Conservation (phyloP, 2,329 filamentous ascomycete genomes). For the Aureobasidium subglaciale region DNA sequence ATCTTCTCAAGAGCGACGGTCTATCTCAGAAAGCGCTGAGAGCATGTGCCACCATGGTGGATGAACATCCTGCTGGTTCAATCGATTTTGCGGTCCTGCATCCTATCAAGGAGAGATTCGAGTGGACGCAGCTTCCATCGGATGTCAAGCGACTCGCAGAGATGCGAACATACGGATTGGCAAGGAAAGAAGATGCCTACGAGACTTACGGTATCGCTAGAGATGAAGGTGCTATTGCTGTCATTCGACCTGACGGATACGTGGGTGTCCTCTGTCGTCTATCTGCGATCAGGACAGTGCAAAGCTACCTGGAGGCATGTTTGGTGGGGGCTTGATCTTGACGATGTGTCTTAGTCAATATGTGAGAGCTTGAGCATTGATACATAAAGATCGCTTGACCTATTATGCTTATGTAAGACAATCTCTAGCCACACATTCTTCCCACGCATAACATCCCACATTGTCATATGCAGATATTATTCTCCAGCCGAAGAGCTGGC, state of each 20-base stretch:
- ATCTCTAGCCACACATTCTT: too few relatives aligned
- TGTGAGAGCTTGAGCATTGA: too few relatives aligned
- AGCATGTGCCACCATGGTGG: slow-evolving; percentile 16
- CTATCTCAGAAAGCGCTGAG: slow-evolving; percentile 16
- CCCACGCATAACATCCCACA: too few relatives aligned
- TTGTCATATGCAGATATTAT: too few relatives aligned
- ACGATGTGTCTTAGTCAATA: too few relatives aligned
- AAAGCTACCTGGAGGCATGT: neutral
- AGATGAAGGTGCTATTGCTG: slow-evolving; percentile 49
- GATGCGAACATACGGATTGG: slow-evolving; percentile 19
- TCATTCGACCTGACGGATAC: slow-evolving; percentile 59
- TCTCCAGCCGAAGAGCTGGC: too few relatives aligned
- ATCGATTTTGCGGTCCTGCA: slow-evolving; percentile 20
- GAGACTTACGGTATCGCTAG: slow-evolving; percentile 51
- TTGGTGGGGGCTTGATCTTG: neutral
- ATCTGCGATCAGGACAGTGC: neutral
- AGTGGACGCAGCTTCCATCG: slow-evolving; percentile 21
- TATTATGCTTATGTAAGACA: too few relatives aligned
- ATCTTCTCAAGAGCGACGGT: slow-evolving; percentile 18
- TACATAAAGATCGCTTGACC: too few relatives aligned
- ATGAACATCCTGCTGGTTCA: slow-evolving; percentile 14
- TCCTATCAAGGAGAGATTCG: slow-evolving; percentile 17
- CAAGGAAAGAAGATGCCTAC: slow-evolving; percentile 33
- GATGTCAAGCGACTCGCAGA: slow-evolving; percentile 18
- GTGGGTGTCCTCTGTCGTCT: slow-evolving; percentile 30